These are phyloP conservation scores for Penicillium canariense DNA, from an alignment of 495 filamentous ascomycete species.

Conservation along the genomic window DNA sequence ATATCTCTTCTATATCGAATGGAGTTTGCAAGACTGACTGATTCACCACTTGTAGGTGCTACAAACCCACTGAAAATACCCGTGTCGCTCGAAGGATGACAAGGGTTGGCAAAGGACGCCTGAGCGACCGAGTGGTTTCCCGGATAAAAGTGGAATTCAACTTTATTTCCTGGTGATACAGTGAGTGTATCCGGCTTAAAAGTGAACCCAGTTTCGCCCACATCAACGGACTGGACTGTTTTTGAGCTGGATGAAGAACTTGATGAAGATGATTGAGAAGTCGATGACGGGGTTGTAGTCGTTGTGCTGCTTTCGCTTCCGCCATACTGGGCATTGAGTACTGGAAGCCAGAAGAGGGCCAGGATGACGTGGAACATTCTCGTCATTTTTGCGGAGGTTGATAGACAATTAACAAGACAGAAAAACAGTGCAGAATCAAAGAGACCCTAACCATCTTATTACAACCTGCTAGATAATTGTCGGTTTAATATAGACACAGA, in stretches of 20 bases:
- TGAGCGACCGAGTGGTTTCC: constrained; percentile 71
- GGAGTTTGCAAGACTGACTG: constrained; percentile 47
- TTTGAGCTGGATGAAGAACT: constrained; percentile 4
- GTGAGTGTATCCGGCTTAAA: constrained; percentile 40
- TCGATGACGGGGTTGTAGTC: neutral
- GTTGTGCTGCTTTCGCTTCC: neutral
- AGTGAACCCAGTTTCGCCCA: constrained; percentile 27
- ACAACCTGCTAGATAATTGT: too few species aligned
- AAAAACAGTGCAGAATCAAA: neutral
- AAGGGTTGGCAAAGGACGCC: constrained; percentile 67
- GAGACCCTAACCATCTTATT: too few species aligned
- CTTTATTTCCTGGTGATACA: constrained; percentile 56
- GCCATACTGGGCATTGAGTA: neutral
- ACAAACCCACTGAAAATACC: constrained; percentile 48
- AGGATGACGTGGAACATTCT: neutral
- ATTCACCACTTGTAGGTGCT: constrained; percentile 46
- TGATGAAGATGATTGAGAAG: neutral
- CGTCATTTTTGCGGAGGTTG: neutral
- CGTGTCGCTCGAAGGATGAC: constrained; percentile 54
- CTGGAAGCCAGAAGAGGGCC: neutral
- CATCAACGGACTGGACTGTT: constrained; percentile 20
- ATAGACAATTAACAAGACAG: neutral
- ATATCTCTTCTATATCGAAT: neutral
- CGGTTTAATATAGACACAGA: too few species aligned
- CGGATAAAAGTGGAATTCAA: constrained; percentile 70